Conservation (phyloP, 257 asterid species). For the Marsdenia floribunda region DNA sequence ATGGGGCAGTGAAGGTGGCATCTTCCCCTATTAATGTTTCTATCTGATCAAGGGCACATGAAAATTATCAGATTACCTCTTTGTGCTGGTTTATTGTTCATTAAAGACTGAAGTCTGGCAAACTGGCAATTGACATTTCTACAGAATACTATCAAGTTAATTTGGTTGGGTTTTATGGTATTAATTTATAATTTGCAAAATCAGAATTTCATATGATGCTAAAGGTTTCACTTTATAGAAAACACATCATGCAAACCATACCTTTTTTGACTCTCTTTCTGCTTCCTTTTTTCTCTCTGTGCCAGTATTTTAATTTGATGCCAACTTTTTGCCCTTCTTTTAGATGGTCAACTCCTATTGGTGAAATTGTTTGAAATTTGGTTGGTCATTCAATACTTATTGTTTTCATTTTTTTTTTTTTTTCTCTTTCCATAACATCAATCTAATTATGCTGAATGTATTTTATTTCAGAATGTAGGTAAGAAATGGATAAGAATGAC, state of each 20-base stretch:
- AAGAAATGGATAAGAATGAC: not conserved
- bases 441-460: not conserved
- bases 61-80: not conserved
- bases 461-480: constrained; percentile 1
- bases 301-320: not conserved
- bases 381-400: not conserved
- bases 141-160: not conserved
- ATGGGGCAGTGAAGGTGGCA: not conserved
- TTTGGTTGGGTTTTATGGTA: not conserved
- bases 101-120: not conserved
- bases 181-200: not conserved
- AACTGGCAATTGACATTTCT: not conserved
- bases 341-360: not conserved
- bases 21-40: not conserved
- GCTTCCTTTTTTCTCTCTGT: not conserved
- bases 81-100: not conserved
- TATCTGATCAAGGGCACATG: not conserved
- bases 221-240: not conserved
- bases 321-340: not conserved
- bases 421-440: not conserved
- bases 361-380: not conserved
- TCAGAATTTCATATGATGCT: not conserved
- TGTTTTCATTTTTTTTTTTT: not conserved
- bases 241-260: not conserved
- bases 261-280: not conserved